Evolutionary conservation across 2,329 filamentous ascomycete genomes (phyloP).

Genomic region (Botrytis aclada): DNA sequence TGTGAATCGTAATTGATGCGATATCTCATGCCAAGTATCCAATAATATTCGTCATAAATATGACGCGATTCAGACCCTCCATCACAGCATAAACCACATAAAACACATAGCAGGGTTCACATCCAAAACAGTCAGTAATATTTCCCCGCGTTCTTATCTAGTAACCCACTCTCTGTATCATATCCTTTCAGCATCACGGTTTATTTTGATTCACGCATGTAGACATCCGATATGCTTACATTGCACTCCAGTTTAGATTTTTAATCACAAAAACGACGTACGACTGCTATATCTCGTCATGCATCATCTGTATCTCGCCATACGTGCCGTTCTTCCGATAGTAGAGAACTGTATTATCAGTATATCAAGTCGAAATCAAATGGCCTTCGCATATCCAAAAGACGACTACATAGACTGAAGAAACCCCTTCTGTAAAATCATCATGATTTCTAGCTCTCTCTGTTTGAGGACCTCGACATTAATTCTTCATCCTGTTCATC

Average conservation of each 20-base stretch:
- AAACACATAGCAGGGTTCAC: neutral
- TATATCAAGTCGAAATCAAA: neutral
- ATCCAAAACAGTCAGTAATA: neutral
- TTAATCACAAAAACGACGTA: neutral
- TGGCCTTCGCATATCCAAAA: neutral
- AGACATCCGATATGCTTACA: neutral
- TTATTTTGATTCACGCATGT: neutral
- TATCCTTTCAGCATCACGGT: neutral
- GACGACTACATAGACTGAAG: constrained; percentile 4
- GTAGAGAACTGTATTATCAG: neutral
- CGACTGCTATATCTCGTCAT: neutral
- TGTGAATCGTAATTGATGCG: neutral
- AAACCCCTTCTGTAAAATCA: neutral
- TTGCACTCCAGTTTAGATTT: neutral
- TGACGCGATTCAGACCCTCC: neutral
- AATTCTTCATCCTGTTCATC: constrained; percentile 19
- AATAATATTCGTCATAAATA: neutral
- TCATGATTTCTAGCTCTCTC: constrained; percentile 26
- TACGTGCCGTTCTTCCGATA: neutral
- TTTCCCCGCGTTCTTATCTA: constrained; percentile 9
- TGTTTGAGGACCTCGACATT: constrained; percentile 21
- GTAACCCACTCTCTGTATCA: neutral
- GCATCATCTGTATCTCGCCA: neutral
- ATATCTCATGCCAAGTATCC: neutral
- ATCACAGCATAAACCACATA: neutral